Evolutionary conservation across 345 rosid species (phyloP), one percentile per base, ranked within the genome.

Genomic region (Erysimum cheiranthoides): DNA sequence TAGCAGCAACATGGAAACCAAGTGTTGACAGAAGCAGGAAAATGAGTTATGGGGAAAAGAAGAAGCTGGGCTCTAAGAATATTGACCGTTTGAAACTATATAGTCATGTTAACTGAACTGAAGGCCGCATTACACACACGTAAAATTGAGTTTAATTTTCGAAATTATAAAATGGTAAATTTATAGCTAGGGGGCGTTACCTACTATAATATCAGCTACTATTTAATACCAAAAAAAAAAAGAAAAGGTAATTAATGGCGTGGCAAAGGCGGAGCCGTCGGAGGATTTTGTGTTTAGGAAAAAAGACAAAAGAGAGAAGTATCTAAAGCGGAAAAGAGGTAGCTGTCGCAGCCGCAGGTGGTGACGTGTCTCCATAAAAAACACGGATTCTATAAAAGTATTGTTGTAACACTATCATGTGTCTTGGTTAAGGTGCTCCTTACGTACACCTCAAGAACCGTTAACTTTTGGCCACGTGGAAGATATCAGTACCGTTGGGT

Each of bases 231-330:
- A 34, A 0, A 11, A 27, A 28, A 53, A 10, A 39, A 2, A 12
- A 49, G 4, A 8, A 5, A 5, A 14, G 49, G 49, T 54, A n/a
- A 36, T 10, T 5, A 5, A 16, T 47, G 45, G 35, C 70, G 71
- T 64, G 71, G 71, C 64, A 54, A 43, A 65, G 16, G 43, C 40
- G 51, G 56, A 65, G 71, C 71, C 78, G 57, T 73, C 38, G 30
- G n/a, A 73, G 30, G 18, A 51, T 2, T 51, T 30, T 49, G 12
- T 50, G 21, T 54, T 54, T 3, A 3, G 7, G 11, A 42, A 30
- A 47, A 38, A 27, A 17, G 40, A 51, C 51, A 39, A 62, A 64
- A 10, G 58, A 56, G 72, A 66, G 25, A 66, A 46, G 65, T 74
- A 74, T 74, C 51, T 58, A 1, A 36, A 2, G 10, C 7, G 40